Evolutionary conservation across 441 rosid genomes (phyloP).

Genomic region (Erodium moschatum): DNA sequence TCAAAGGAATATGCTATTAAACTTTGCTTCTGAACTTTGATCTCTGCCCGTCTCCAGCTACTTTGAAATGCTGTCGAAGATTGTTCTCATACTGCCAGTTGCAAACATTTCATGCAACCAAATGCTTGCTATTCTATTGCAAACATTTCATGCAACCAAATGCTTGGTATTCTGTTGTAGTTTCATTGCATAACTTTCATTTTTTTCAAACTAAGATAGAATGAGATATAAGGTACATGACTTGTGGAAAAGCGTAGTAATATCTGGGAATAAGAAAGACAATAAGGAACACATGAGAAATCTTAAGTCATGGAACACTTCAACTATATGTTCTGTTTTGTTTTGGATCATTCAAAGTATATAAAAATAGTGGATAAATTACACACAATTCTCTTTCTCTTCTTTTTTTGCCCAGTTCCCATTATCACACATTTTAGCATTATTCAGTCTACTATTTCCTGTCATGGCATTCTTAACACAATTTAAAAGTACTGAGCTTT

Average conservation of each 20-base stretch:
- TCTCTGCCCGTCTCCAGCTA: not conserved
- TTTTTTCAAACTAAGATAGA: conserved; percentile 1
- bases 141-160: not conserved
- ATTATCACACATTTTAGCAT: not conserved
- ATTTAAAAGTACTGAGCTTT: not conserved
- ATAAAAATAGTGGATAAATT: not conserved
- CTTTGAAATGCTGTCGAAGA: not conserved
- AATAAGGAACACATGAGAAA: not conserved
- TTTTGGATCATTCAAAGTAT: not conserved
- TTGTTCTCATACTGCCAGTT: not conserved
- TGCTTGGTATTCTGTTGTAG: not conserved
- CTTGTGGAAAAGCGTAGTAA: too few species aligned
- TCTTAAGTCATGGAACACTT: not conserved
- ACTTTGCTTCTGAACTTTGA: not conserved
- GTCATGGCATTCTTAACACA: not conserved
- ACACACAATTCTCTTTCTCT: not conserved
- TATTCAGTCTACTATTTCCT: not conserved
- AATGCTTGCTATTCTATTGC: not conserved
- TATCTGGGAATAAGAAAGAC: too few species aligned
- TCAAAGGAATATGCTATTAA: not conserved
- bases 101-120: not conserved
- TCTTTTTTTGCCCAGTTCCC: not conserved
- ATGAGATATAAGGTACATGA: not conserved
- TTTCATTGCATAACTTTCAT: not conserved
- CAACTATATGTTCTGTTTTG: not conserved